Base-by-base conservation (phyloP, 768 basidiomycete species). In the Wakefieldia striispora region DNA sequence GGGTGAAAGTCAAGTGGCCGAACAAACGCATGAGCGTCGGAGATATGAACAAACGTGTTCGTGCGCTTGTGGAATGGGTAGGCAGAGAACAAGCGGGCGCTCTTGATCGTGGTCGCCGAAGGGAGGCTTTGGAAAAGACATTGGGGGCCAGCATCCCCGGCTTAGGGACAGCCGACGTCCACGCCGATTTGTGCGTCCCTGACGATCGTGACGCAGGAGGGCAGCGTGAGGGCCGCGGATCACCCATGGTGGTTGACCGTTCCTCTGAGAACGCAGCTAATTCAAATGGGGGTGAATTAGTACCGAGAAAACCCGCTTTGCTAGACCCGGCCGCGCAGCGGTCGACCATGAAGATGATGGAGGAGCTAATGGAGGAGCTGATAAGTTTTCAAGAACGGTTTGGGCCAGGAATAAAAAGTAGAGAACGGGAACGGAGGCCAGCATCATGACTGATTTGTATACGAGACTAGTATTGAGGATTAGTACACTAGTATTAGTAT, bases 41-140 rank as follows among this genome's bases (percentile, higher is more conserved):
- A 17, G 95, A 97, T 66, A 95, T 98, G 92, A 90, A 92, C 68
- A 97, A 97, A 72, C 84, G 95, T 21, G 91, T 95, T 20, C 78
- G 91, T 31, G 82, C 86, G 37, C 76, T 98, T 41, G 82, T 95
- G 17, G 95, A 97, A 61, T 97, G 90, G 84, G 91, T 97, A n/a
- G 89, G 87, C 24, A 75, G 91, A 49, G 88, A 92, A 62, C 89
- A 92, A 67, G 88, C 86, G 8, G 81, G 75, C 55, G 85, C 86
- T 10, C 73, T 78, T 33, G 90, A 91, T 63, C 80, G 90, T 37
- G 76, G 75, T 24, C 76, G 88, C 56, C 72, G 89, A 53, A 76
- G 78, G 56, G 83, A 86, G 41, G 84, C 88, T 3, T 64, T 92
- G 52, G 79, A 82, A 49, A 80, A 75, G 40, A 75, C 79, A 3